Conservation (phyloP, 805 yeast species). For the Debaryomyces hansenii region DNA sequence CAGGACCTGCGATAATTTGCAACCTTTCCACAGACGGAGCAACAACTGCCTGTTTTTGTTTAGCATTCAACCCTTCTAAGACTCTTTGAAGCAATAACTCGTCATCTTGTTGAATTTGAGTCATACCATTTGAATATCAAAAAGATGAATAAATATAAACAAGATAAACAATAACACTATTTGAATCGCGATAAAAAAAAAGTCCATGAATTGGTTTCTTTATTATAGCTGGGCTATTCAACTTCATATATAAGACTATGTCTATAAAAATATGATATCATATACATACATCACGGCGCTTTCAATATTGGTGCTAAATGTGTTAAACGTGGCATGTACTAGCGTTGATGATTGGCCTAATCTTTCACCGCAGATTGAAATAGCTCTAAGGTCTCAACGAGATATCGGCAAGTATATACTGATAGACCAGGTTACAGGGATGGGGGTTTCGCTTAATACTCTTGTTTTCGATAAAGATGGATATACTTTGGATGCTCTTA, state of each 20-base stretch:
- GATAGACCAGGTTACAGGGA: slow-evolving; percentile 29
- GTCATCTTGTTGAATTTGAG: neutral
- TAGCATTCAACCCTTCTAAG: slow-evolving; percentile 29
- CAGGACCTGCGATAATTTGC: slow-evolving; percentile 62
- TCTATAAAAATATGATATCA: neutral
- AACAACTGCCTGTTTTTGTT: slow-evolving; percentile 46
- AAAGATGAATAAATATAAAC: neutral
- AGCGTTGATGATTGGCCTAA: slow-evolving; percentile 15
- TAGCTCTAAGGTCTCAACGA: slow-evolving; percentile 33
- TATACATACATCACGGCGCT: neutral
- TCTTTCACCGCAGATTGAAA: slow-evolving; percentile 8
- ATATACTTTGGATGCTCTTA: slow-evolving; percentile 19
- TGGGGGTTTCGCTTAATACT: slow-evolving; percentile 32
- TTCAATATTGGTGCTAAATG: no score
- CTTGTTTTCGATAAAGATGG: slow-evolving; percentile 31
- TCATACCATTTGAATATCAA: neutral
- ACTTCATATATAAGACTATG: neutral
- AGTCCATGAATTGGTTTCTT: no score
- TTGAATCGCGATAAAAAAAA: neutral
- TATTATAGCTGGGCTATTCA: no score
- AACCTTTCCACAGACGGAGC: slow-evolving; percentile 38
- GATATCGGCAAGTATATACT: slow-evolving; percentile 32
- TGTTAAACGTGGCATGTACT: neutral
- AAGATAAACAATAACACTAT: neutral
- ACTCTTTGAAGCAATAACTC: neutral